A percentile compares a stretch with the other conserved stretches of the same genome.
Evolutionary conservation across 768 basidiomycete genomes (phyloP).

Genomic region (Neoboletus brunneissimus): DNA sequence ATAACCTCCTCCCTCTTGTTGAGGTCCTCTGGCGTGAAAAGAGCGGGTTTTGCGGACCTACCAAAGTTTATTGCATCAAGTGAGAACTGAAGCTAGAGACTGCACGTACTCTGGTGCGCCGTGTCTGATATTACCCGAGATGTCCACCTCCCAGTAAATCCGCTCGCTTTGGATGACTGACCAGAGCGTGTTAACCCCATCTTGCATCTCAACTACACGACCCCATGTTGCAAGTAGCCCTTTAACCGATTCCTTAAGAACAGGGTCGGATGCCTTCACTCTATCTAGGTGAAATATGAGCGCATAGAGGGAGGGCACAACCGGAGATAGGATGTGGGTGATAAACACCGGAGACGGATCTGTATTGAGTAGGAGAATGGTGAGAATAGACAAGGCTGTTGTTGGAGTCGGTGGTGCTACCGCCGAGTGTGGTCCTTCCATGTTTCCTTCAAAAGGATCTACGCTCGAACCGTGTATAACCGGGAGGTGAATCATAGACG

Average conservation of each 20-base stretch:
- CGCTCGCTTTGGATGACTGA: constrained; percentile 50
- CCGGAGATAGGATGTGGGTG: constrained; percentile 61
- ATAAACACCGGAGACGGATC: constrained; percentile 76
- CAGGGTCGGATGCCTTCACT: constrained; percentile 61
- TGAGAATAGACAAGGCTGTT: constrained; percentile 48
- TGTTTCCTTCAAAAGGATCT: neutral
- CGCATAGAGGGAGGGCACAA: constrained; percentile 64
- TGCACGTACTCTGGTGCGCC: constrained; percentile 42
- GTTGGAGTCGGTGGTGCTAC: constrained; percentile 28
- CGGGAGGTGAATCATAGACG: constrained; percentile 52
- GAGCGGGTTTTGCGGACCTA: constrained; percentile 32
- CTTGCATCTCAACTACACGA: constrained; percentile 51
- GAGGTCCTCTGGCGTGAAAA: constrained; percentile 54
- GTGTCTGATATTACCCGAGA: constrained; percentile 49
- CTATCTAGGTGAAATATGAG: constrained; percentile 54
- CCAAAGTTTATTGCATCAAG: constrained; percentile 3
- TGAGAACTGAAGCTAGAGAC: neutral
- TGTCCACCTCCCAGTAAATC: constrained; percentile 53
- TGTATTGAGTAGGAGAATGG: constrained; percentile 63
- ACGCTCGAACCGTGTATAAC: constrained; percentile 32
- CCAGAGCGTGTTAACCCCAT: constrained; percentile 59
- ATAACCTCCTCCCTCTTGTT: constrained; percentile 37
- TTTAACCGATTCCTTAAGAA: constrained; percentile 53
- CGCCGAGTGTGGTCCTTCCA: neutral
- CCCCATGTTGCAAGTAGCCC: constrained; percentile 76